These are phyloP conservation scores for Mycosphaerella sp. DNA, from an alignment of 2,329 filamentous ascomycete genomes.

Conservation along the genomic window DNA sequence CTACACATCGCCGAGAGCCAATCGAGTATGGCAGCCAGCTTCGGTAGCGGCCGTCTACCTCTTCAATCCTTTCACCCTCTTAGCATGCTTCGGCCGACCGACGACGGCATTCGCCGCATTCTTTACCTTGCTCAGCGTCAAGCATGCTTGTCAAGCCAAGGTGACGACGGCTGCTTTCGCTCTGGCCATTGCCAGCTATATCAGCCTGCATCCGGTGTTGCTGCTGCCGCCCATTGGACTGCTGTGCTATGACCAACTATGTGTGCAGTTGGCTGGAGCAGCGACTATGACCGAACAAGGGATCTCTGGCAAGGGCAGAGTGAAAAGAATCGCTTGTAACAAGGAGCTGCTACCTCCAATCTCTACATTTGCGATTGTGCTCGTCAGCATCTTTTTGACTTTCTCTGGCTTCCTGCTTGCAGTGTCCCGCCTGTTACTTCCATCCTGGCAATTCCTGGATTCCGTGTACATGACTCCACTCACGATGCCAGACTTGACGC, in stretches of 20 bases:
- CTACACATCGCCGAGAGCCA: slow-evolving; percentile 72
- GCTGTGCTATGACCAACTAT: slow-evolving; percentile 62
- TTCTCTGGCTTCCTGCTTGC: slow-evolving; percentile 59
- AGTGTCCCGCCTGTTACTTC: slow-evolving; percentile 67
- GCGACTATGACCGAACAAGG: slow-evolving; percentile 9
- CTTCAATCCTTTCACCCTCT: slow-evolving; percentile 90
- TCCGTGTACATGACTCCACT: slow-evolving; percentile 93
- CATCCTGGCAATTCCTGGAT: slow-evolving; percentile 78
- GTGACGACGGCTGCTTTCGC: slow-evolving; percentile 72
- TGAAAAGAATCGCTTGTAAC: slow-evolving; percentile 19
- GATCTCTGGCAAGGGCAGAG: slow-evolving; percentile 2
- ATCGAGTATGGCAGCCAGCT: slow-evolving; percentile 66
- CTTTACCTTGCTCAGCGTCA: slow-evolving; percentile 76
- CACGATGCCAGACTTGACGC: slow-evolving; percentile 83
- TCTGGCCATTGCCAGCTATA: slow-evolving; percentile 78
- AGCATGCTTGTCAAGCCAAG: slow-evolving; percentile 69
- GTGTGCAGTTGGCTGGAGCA: slow-evolving; percentile 13
- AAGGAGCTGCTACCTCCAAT: slow-evolving; percentile 19
- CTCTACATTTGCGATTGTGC: slow-evolving; percentile 38
- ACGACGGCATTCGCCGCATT: slow-evolving; percentile 85
- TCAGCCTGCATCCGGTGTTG: slow-evolving; percentile 85
- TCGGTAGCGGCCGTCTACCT: slow-evolving; percentile 78
- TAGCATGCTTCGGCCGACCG: slow-evolving; percentile 82
- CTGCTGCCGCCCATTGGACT: slow-evolving; percentile 76
- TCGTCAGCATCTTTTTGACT: slow-evolving; percentile 50